Evolutionary conservation across 2,329 filamentous ascomycete species (phyloP), one percentile per base, ranked within the genome.

Genomic region (Exophiala calicioides): DNA sequence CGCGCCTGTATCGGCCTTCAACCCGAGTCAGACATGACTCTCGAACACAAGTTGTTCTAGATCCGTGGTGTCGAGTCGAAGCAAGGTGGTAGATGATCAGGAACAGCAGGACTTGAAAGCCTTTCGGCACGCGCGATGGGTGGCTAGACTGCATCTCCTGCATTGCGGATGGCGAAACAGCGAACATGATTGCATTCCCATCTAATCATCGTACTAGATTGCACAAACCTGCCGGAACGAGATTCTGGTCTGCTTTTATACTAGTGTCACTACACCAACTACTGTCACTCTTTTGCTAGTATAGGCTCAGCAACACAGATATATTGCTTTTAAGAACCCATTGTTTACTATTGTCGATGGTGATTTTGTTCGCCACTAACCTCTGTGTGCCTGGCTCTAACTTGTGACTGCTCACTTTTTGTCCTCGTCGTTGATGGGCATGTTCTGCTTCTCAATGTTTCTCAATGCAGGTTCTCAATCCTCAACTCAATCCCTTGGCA

Each of bases 11-110:
- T 98, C 62, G 93, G 93, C 57, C 81, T 98, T 51, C 88, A 96
- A 79, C 93, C 93, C 12, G 93, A 98, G 80, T 93, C 85, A 47
- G 93, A 98, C 69, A 98, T 98, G 93, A 96, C 90, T 30, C 81
- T 97, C 42, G 93, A 98, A 80, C 91, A 97, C 78, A 98, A 97
- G 83, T 81, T 97, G 56, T 90, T 96, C 44, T 55, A 40, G 37
- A 19, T 21, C 24, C n/a, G n/a, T n/a, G n/a, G n/a, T n/a, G n/a
- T n/a, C n/a, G n/a, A n/a, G n/a, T 15, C 13, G 13, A 21, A 30
- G 16, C 18, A 45, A 21, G 2, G 4, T 27, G 24, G 21, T 24
- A 42, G 37, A 33, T 35, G 36, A 38, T n/a, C 26, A 47, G 44
- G 33, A 46, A 35, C 16, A 45, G 46, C 50, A 50, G 38, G 34